Percentiles rank a stretch among this genome's conserved stretches.
These are phyloP conservation scores for Picea abies DNA, from an alignment of 83 land plant species.

Conservation along the genomic window DNA sequence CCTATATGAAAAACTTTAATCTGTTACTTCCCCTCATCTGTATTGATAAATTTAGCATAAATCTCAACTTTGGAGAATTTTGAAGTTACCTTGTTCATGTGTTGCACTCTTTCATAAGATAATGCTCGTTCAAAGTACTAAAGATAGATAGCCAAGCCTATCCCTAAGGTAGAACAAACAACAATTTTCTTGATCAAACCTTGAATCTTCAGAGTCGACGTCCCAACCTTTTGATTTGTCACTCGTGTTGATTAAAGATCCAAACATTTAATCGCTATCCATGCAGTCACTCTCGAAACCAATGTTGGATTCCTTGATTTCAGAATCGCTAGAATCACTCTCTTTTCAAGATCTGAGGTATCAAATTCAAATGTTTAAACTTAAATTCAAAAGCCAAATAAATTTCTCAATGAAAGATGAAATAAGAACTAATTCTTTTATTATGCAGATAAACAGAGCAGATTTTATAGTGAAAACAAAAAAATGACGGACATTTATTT, in stretches of 20 bases:
- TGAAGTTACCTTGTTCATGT: too few relatives aligned
- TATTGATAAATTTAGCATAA: too few relatives aligned
- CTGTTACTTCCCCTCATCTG: not conserved
- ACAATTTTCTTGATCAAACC: too few relatives aligned
- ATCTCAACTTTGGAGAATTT: too few relatives aligned
- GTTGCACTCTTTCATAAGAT: too few relatives aligned
- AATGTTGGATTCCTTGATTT: conserved; percentile 23
- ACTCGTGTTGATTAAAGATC: conserved; percentile 17
- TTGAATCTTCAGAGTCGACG: too few relatives aligned
- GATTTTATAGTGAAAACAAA: not conserved
- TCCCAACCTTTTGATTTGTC: not conserved
- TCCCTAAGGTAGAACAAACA: too few relatives aligned
- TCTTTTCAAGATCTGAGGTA: conserved; percentile 28
- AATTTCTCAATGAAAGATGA: not conserved
- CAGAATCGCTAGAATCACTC: conserved; percentile 27
- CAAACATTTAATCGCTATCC: conserved; percentile 33
- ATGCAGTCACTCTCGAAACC: conserved; percentile 44
- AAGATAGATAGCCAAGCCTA: too few relatives aligned
- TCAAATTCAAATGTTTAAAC: not conserved
- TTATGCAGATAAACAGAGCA: not conserved
- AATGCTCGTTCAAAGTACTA: too few relatives aligned
- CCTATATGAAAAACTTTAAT: too few relatives aligned
- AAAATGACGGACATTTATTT: not conserved
- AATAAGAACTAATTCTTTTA: not conserved
- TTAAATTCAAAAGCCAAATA: not conserved